Evolutionary conservation across 768 basidiomycete genomes (phyloP).

Genomic region (Obba rivulosa): DNA sequence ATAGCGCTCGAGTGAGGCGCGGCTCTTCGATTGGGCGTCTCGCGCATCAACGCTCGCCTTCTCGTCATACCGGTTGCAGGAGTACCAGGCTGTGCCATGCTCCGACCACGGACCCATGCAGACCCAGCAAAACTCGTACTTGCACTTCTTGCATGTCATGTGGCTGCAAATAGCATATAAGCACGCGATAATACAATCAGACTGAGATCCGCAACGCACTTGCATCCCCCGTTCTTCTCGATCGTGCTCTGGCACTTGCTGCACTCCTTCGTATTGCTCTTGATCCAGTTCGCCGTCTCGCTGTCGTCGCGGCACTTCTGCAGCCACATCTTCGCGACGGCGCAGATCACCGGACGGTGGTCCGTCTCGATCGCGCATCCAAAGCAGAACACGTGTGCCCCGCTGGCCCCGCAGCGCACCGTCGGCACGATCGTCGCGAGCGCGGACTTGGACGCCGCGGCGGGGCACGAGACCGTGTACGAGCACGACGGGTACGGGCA

Average conservation of each 20-base stretch:
- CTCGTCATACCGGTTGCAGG: slow-evolving; percentile 96
- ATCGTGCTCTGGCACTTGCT: slow-evolving; percentile 94
- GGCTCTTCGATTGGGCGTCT: slow-evolving; percentile 85
- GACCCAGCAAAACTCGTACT: slow-evolving; percentile 98
- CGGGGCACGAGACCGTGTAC: slow-evolving; percentile 84
- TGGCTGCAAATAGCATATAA: slow-evolving; percentile 50
- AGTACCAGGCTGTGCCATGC: slow-evolving; percentile 97
- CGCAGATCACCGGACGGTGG: slow-evolving; percentile 89
- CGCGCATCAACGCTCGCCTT: slow-evolving; percentile 83
- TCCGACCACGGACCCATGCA: slow-evolving; percentile 99
- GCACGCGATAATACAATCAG: background rate
- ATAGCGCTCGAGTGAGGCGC: slow-evolving; percentile 91
- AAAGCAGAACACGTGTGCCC: slow-evolving; percentile 84
- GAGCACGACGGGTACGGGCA: slow-evolving; percentile 95
- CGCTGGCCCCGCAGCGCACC: slow-evolving; percentile 73
- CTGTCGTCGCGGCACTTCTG: slow-evolving; percentile 97
- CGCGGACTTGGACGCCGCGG: slow-evolving; percentile 71
- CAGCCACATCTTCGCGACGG: slow-evolving; percentile 87
- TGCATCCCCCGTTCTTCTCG: slow-evolving; percentile 99
- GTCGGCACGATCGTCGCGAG: slow-evolving; percentile 81
- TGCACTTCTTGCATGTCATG: slow-evolving; percentile 99
- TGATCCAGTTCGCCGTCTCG: slow-evolving; percentile 99
- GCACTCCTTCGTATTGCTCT: slow-evolving; percentile 99
- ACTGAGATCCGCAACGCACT: slow-evolving; percentile 54
- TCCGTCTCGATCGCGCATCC: slow-evolving; percentile 86